Base-by-base conservation (phyloP, 1,284 basidiomycete species). In the Ganoderma sp. region DNA sequence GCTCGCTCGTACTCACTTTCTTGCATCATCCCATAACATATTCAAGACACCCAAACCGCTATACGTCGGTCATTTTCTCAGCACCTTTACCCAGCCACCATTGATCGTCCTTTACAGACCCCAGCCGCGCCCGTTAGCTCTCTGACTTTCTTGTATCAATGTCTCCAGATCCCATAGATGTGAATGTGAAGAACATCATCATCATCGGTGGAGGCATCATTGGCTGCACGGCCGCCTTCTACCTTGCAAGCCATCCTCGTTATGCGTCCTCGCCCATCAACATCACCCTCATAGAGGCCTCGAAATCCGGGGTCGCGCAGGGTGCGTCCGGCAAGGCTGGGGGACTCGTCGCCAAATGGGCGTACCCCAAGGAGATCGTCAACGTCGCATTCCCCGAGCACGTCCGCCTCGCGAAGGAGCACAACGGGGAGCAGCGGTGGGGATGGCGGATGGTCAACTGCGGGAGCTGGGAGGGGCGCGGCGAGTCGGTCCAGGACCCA, bases 241-340 rank as follows among this genome's bases (percentile, higher is more conserved):
- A 93, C 77, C 83, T 95, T 62, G 82, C 89, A 19, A 83, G 83
- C 25, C 88, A 91, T 69, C 84, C 87, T 3, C 80, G 78, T 7
- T 87, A 84, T 72, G 80, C 79, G 10, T 83, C 82, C 68, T 73
- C 77, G 1, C 78, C 78, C 7, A 81, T 82, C 17, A 81, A 78
- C n/a, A 81, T 93, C 61, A 91, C 85, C 8, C 78, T 98, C 7
- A 78, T 98, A 62, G 96, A 98, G 80, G 91, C 93, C 3, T 94
- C 91, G 0, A 78, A 75, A 9, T 75, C 84, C 54, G 90, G 90
- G n/a, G 81, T 84, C 22, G 90, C 90, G 0, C 89, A 91, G 71
- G 90, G 91, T 0, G 94, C 96, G 0, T 93, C 90, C 0, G 96
- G 96, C 6, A 97, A 97, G 78, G 93, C 94, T 0, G 96, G 95